A percentile compares a stretch with the other conserved stretches of the same genome.
These are phyloP conservation scores for Blastocystis sp. DNA, from an alignment of 352 stramenopile species.

Conservation along the genomic window DNA sequence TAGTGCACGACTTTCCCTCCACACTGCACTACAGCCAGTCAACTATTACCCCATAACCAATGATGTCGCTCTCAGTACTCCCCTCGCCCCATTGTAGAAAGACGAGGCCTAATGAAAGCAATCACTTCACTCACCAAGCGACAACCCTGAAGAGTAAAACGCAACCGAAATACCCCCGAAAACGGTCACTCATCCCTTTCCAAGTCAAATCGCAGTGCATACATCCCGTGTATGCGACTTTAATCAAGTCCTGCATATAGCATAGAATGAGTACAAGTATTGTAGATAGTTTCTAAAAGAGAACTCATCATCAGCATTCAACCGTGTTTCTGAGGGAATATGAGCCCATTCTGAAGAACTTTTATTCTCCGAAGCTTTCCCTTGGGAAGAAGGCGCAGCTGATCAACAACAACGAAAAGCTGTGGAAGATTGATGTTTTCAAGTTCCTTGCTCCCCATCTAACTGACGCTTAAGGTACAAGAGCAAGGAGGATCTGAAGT, in stretches of 20 bases:
- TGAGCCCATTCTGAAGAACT: slow-evolving; percentile 65
- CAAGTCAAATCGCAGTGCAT: no score
- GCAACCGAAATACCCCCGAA: no score
- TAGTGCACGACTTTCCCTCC: no score
- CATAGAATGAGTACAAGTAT: background rate
- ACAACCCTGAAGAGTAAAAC: no score
- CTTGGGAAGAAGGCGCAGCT: slow-evolving; percentile 54
- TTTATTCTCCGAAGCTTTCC: slow-evolving; percentile 39
- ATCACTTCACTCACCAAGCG: no score
- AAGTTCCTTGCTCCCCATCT: background rate
- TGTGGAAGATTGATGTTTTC: slow-evolving; percentile 65
- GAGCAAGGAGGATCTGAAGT: slow-evolving; percentile 58
- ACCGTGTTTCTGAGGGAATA: slow-evolving; percentile 51
- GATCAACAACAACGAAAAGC: slow-evolving; percentile 54
- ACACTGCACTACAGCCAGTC: no score
- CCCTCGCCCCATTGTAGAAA: no score
- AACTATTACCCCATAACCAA: no score
- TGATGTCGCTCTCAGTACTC: no score
- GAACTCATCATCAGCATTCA: slow-evolving; percentile 30
- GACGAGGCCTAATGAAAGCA: no score
- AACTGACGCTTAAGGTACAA: slow-evolving; percentile 17
- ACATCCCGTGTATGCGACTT: background rate
- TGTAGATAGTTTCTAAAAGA: background rate
- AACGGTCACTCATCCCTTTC: no score
- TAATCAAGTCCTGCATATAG: background rate